Conservation (phyloP, 2,329 filamentous ascomycete species). For the Cyanodermella asteris region DNA sequence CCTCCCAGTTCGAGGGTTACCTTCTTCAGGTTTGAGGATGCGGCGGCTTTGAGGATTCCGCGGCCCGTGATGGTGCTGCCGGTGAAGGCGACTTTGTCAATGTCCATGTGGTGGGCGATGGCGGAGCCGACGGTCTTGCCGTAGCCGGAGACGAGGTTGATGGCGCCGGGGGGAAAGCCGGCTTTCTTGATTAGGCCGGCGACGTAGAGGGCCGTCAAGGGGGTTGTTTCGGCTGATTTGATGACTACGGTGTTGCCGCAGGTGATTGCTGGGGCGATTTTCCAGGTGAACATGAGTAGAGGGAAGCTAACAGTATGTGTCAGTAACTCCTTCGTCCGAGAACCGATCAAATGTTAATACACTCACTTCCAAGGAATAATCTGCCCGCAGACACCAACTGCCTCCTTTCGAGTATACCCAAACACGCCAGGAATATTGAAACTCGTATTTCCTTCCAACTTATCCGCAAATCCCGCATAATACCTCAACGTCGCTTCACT, state of each 20-base stretch:
- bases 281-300: slow-evolving; percentile 17
- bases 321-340: too few relatives aligned
- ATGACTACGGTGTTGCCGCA: slow-evolving; percentile 21
- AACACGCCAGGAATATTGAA: slow-evolving; percentile 1
- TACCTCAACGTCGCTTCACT: slow-evolving; percentile 3
- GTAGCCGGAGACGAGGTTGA: slow-evolving; percentile 14
- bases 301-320: too few relatives aligned
- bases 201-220: slow-evolving; percentile 14
- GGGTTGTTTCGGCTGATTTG: slow-evolving; percentile 17
- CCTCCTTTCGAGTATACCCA: slow-evolving; percentile 5
- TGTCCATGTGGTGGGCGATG: slow-evolving; percentile 11
- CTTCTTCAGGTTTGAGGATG: slow-evolving; percentile 14
- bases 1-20: slow-evolving; percentile 16
- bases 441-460: slow-evolving; percentile 6
- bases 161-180: slow-evolving; percentile 14
- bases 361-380: slow-evolving; percentile 24
- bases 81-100: slow-evolving; percentile 16
- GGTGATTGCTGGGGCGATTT: slow-evolving; percentile 21
- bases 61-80: slow-evolving; percentile 13
- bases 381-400: slow-evolving; percentile 11
- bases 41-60: slow-evolving; percentile 11
- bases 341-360: too few relatives aligned
- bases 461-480: slow-evolving; percentile 8
- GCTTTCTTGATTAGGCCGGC: slow-evolving; percentile 14
- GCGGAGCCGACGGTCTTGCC: slow-evolving; percentile 4